phyloP scores from a whole-genome alignment of 2,329 filamentous ascomycete species.

The Phaeosphaeriaceae sp. region DNA sequence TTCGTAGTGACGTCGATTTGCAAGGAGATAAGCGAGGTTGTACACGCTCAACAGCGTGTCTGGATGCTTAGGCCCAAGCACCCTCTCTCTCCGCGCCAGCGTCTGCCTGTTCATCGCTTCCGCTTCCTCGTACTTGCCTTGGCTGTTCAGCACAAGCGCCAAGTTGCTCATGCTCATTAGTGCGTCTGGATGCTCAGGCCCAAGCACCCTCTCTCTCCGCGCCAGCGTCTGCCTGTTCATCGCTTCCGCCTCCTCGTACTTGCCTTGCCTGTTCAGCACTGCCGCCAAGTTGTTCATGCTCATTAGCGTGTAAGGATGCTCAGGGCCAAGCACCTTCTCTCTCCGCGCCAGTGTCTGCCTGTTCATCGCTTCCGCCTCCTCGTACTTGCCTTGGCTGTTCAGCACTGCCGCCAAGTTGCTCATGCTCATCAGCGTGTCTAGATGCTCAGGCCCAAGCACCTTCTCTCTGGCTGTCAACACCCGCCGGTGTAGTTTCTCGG shows the following conservation, averaged over 20 bases:
- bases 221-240: too few species aligned
- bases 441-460: slow-evolving; percentile 3
- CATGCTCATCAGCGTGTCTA: background rate
- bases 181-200: background rate
- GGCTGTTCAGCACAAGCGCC: background rate
- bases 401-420: too few species aligned
- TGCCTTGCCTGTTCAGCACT: too few species aligned
- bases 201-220: too few species aligned
- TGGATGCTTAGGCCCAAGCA: slow-evolving; percentile 1
- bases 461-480: background rate
- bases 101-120: too few species aligned
- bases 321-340: background rate
- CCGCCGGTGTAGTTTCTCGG: slow-evolving; percentile 11
- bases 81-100: too few species aligned
- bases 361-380: too few species aligned
- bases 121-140: too few species aligned
- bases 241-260: too few species aligned
- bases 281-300: background rate
- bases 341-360: too few species aligned
- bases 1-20: background rate
- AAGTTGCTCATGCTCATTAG: background rate
- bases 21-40: slow-evolving; percentile 3
- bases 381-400: too few species aligned
- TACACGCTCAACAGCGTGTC: slow-evolving; percentile 11
- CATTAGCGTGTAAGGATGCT: background rate